Evolutionary conservation across 495 filamentous ascomycete species (phyloP), one percentile per base, ranked within the genome.

Genomic region (Cryomyces minteri): DNA sequence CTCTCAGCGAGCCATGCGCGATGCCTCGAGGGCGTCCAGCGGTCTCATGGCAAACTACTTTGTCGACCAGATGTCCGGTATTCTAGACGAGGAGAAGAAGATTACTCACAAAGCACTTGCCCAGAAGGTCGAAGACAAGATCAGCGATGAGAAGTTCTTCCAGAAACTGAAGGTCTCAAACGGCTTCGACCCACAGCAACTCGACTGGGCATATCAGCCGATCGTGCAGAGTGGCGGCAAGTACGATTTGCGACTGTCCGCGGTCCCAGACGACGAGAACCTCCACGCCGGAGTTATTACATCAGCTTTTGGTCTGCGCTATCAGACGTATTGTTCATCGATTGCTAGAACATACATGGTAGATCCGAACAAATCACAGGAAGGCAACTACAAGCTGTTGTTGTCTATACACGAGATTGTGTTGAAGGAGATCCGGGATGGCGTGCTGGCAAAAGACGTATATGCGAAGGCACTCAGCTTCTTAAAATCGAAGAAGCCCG

Each of bases 261-360:
- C 81, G 2, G 71, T 77, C 43, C 71, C 85, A 4, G 83, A 94
- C 52, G 74, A 81, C 43, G 83, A 79, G 52, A 80, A 84, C 47
- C 74, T 99, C n/a, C 84, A 94, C 54, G 73, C 87, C 0, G 90
- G 90, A 18, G 81, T 94, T 49, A 99, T 99, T 54, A 70, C 96
- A 49, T 80, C 84, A 30, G 80, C 80, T 11, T 82, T 96, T 61
- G 90, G 90, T 41, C 70, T 96, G 25, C 73, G 90, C 48, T 96
- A 99, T 62, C 88, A 88, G 59, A 86, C 84, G 6, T 99, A 99
- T 60, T 82, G 79, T 58, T 90, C 84, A 11, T 71, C 85, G 46
- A 80, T 99, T 48, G 87, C 77, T 25, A 77, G 90, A 51, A 96
- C 90, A 36, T 99, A 90, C 60, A 67, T 99, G 51, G 92, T 99